Evolutionary conservation across 805 yeast species (phyloP).

Genomic region (Candida chauliodis): DNA sequence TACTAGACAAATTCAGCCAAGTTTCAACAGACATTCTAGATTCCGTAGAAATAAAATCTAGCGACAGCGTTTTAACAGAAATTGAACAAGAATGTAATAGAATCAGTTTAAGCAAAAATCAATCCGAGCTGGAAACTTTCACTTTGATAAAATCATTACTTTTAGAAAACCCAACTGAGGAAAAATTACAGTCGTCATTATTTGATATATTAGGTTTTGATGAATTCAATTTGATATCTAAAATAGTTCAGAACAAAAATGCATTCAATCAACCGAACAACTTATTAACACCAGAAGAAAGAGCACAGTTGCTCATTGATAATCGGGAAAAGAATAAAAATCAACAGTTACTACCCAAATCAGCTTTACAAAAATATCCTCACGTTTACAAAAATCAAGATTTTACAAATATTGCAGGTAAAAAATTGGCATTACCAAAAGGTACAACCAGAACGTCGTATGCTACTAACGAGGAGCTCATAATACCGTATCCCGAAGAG

Average conservation of each 20-base stretch:
- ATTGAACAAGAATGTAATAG: slow-evolving; percentile 29
- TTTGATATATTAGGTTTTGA: slow-evolving; percentile 85
- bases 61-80: slow-evolving; percentile 14
- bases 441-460: slow-evolving; percentile 70
- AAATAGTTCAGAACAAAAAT: slow-evolving; percentile 47
- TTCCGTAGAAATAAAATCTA: slow-evolving; percentile 15
- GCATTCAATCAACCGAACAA: slow-evolving; percentile 13
- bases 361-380: slow-evolving; percentile 59
- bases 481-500: slow-evolving; percentile 71
- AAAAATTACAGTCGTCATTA: slow-evolving; percentile 64
- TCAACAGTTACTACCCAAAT: slow-evolving; percentile 45
- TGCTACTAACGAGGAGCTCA: slow-evolving; percentile 72
- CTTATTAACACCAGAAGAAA: slow-evolving; percentile 52
- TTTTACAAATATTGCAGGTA: slow-evolving; percentile 73
- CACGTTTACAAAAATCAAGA: slow-evolving; percentile 79
- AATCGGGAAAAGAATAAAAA: slow-evolving; percentile 50
- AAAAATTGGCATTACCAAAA: slow-evolving; percentile 70
- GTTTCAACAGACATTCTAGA: slow-evolving; percentile 30
- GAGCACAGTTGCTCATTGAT: slow-evolving; percentile 48
- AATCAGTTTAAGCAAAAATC: slow-evolving; percentile 30
- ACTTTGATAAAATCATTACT: slow-evolving; percentile 28
- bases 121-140: slow-evolving; percentile 27
- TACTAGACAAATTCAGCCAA: slow-evolving; percentile 36
- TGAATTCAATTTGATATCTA: slow-evolving; percentile 74
- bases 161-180: slow-evolving; percentile 42